Conservation (phyloP, 805 yeast genomes). For the Yamadazyma tumulicola region DNA sequence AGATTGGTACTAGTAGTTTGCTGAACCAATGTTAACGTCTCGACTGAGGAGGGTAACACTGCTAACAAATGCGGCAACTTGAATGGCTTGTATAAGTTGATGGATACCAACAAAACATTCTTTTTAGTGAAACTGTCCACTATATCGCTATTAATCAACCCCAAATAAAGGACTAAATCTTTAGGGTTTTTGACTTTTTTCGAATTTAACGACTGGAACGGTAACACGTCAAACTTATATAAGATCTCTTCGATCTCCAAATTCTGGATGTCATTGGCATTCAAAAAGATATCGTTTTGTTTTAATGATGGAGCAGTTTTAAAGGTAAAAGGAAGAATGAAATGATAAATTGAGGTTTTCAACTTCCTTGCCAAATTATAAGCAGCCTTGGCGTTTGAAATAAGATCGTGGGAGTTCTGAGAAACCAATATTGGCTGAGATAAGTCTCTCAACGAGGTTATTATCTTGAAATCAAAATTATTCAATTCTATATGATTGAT, state of each 20-base stretch:
- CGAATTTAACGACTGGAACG: slow-evolving; percentile 29
- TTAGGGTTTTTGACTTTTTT: slow-evolving; percentile 28
- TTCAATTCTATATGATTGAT: slow-evolving; percentile 61
- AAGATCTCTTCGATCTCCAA: slow-evolving; percentile 22
- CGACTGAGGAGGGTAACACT: slow-evolving; percentile 51
- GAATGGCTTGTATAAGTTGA: slow-evolving; percentile 76
- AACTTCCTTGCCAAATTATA: slow-evolving; percentile 50
- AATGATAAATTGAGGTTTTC: slow-evolving; percentile 65
- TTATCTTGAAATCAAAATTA: slow-evolving; percentile 62
- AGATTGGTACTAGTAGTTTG: slow-evolving; percentile 39
- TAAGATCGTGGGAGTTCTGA: slow-evolving; percentile 48
- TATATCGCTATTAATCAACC: slow-evolving; percentile 49
- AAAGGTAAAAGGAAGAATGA: slow-evolving; percentile 41
- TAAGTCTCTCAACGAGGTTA: slow-evolving; percentile 72
- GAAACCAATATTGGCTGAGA: slow-evolving; percentile 66
- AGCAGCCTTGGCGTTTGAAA: slow-evolving; percentile 54
- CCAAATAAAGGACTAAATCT: slow-evolving; percentile 59
- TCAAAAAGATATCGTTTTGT: slow-evolving; percentile 4
- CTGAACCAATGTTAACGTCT: slow-evolving; percentile 59
- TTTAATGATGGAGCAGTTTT: slow-evolving; percentile 1
- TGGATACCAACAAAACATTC: slow-evolving; percentile 47
- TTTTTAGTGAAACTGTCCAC: slow-evolving; percentile 34
- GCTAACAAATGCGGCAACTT: slow-evolving; percentile 47
- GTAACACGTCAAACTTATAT: slow-evolving; percentile 20
- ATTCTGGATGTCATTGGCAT: slow-evolving; percentile 12